Conservation (phyloP, 108 stramenopile species). For the Chaetoceros muelleri region DNA sequence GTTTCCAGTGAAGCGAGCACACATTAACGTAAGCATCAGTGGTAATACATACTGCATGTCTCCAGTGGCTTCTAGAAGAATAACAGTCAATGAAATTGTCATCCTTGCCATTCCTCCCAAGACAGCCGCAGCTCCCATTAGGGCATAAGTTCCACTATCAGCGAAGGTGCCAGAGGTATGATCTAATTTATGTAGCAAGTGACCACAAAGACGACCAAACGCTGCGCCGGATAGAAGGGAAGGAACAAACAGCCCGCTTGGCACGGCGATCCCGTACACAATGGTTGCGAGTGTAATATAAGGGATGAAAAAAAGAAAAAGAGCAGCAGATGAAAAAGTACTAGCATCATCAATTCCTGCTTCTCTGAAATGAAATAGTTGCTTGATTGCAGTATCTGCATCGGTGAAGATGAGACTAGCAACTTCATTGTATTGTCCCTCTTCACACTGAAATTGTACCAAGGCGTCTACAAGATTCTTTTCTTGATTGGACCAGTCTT, state of each 20-base stretch:
- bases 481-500: constrained; percentile 93
- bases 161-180: constrained; percentile 93
- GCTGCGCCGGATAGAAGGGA: constrained; percentile 80
- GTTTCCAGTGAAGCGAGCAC: constrained; percentile 93
- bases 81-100: constrained; percentile 97
- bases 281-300: constrained; percentile 80
- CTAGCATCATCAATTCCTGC: constrained; percentile 73
- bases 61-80: constrained; percentile 94
- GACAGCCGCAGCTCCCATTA: constrained; percentile 93
- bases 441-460: constrained; percentile 82
- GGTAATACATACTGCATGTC: constrained; percentile 97
- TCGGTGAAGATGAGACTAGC: constrained; percentile 90
- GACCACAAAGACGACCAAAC: constrained; percentile 90
- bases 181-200: constrained; percentile 92
- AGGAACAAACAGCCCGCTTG: constrained; percentile 86
- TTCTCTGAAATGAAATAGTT: constrained; percentile 93
- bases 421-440: constrained; percentile 94
- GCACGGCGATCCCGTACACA: constrained; percentile 90
- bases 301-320: constrained; percentile 90
- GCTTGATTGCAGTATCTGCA: constrained; percentile 92
- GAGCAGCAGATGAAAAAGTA: constrained; percentile 87
- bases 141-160: constrained; percentile 93
- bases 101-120: constrained; percentile 98
- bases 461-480: constrained; percentile 83
- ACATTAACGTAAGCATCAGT: constrained; percentile 97